phyloP scores from a whole-genome alignment of 2,329 filamentous ascomycete species.

The Verruconis gallopava region DNA sequence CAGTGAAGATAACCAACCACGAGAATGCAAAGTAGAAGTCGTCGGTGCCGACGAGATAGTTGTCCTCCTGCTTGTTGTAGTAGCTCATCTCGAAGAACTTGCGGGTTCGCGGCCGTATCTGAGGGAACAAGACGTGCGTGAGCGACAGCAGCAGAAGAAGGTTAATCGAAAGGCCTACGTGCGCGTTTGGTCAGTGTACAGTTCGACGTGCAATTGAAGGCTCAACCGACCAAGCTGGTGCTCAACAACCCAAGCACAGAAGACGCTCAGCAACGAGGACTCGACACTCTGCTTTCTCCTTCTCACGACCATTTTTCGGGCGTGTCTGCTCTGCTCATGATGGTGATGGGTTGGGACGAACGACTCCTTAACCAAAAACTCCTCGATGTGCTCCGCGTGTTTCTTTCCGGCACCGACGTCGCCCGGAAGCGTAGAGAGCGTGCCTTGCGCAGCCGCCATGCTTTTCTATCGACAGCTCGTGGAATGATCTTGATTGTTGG shows the following conservation, averaged over 20 bases:
- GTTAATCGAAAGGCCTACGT: slow-evolving; percentile 70
- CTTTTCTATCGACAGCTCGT: no score
- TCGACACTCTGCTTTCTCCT: slow-evolving; percentile 30
- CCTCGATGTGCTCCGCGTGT: not conserved
- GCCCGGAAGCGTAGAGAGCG: no score
- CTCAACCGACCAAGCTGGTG: slow-evolving; percentile 75
- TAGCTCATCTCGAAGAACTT: slow-evolving; percentile 86
- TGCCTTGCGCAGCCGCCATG: no score
- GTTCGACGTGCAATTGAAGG: no score
- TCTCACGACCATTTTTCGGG: not conserved
- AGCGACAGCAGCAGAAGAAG: slow-evolving; percentile 71
- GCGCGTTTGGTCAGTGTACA: no score
- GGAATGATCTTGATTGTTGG: no score
- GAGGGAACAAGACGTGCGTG: slow-evolving; percentile 70
- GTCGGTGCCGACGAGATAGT: slow-evolving; percentile 65
- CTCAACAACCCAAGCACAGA: slow-evolving; percentile 58
- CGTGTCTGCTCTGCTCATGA: not conserved
- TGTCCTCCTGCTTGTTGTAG: slow-evolving; percentile 52
- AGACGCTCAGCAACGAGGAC: slow-evolving; percentile 45
- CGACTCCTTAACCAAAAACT: slow-evolving; percentile 2
- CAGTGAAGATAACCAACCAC: slow-evolving; percentile 76
- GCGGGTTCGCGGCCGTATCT: slow-evolving; percentile 61
- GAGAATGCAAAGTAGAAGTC: slow-evolving; percentile 67
- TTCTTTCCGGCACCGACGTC: not conserved
- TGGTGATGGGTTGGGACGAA: slow-evolving; percentile 3